These are phyloP conservation scores for Pholiota adiposa DNA, from an alignment of 1,284 basidiomycete genomes.

Conservation along the genomic window DNA sequence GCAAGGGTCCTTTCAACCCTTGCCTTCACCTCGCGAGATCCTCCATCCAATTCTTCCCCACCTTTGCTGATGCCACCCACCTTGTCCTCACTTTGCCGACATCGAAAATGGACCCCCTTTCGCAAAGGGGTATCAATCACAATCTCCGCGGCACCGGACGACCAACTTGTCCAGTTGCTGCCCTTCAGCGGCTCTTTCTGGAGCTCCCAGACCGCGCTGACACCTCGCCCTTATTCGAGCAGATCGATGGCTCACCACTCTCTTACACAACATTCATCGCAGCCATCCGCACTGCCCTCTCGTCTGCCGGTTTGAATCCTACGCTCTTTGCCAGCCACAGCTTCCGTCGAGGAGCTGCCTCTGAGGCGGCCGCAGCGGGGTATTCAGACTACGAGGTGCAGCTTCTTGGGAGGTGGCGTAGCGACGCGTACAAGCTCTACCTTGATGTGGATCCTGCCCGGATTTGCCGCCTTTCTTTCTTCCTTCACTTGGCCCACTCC, in stretches of 20 bases:
- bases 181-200: constrained; percentile 22
- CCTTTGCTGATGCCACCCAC: constrained; percentile 18
- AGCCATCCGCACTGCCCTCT: constrained; percentile 12
- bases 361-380: constrained; percentile 13
- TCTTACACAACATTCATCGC: constrained; percentile 13
- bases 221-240: constrained; percentile 14
- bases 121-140: constrained; percentile 27
- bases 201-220: background rate
- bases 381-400: constrained; percentile 23
- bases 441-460: constrained; percentile 9
- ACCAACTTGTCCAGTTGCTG: constrained; percentile 26
- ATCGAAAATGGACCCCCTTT: constrained; percentile 35
- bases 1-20: constrained; percentile 10
- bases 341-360: background rate
- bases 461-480: background rate
- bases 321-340: constrained; percentile 11
- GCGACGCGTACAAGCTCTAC: constrained; percentile 24
- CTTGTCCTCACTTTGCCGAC: constrained; percentile 25
- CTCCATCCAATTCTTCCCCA: constrained; percentile 13
- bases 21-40: constrained; percentile 8
- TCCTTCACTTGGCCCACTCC: background rate
- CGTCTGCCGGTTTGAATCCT: constrained; percentile 14
- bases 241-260: constrained; percentile 10
- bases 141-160: constrained; percentile 16
- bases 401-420: constrained; percentile 22